These are phyloP conservation scores for Arthroderma sp. DNA, from an alignment of 2,329 filamentous ascomycete species.

Conservation along the genomic window DNA sequence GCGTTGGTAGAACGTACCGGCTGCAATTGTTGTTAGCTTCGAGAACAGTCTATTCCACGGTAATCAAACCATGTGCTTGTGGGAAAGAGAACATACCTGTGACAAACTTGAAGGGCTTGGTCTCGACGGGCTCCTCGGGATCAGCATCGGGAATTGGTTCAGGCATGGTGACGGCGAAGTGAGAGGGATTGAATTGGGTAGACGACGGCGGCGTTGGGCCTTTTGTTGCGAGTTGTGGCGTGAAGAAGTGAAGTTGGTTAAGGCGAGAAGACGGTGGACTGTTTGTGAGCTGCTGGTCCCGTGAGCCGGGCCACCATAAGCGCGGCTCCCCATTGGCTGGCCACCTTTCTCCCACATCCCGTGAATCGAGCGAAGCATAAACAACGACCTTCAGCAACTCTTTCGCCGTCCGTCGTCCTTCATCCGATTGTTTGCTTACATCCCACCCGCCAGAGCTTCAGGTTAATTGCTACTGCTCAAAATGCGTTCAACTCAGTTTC, in stretches of 20 bases:
- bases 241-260: slow-evolving; percentile 17
- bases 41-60: slow-evolving; percentile 20
- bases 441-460: too few relatives aligned
- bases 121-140: slow-evolving; percentile 64
- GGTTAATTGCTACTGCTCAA: slow-evolving; percentile 18
- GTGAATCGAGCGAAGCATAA: too few relatives aligned
- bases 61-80: neutral
- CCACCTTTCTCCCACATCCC: too few relatives aligned
- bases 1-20: slow-evolving; percentile 30
- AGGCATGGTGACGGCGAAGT: slow-evolving; percentile 59
- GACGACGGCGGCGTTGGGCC: neutral
- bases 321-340: neutral
- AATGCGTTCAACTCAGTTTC: slow-evolving; percentile 53
- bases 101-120: slow-evolving; percentile 99
- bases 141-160: slow-evolving; percentile 47
- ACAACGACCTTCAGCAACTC: too few relatives aligned
- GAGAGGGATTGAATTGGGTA: slow-evolving; percentile 1
- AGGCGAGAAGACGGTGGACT: slow-evolving; percentile 12
- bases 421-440: too few relatives aligned
- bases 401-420: too few relatives aligned
- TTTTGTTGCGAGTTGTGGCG: neutral
- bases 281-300: slow-evolving; percentile 8
- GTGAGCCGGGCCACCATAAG: slow-evolving; percentile 6
- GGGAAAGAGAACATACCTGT: slow-evolving; percentile 58
- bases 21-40: slow-evolving; percentile 18